Conservation (phyloP, 805 yeast genomes). For the Zygosaccharomyces lentus region DNA sequence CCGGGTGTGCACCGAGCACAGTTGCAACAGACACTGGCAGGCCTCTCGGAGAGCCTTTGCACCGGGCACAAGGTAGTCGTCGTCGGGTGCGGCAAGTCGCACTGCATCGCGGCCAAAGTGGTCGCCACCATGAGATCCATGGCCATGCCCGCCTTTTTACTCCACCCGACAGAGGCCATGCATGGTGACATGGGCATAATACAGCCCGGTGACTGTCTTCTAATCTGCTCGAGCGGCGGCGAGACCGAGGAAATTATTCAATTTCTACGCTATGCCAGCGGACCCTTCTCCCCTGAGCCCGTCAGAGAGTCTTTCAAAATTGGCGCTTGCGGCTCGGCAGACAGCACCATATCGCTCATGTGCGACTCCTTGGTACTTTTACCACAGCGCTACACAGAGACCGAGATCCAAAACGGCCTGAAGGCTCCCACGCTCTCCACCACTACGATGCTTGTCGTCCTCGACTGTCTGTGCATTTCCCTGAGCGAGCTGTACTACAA, state of each 20-base stretch:
- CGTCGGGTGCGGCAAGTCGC: constrained; percentile 83
- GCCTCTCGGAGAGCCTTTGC: not conserved
- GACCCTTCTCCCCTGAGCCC: constrained; percentile 5
- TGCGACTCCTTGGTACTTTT: constrained; percentile 35
- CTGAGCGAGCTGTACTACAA: constrained; percentile 59
- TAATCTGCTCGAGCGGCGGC: constrained; percentile 74
- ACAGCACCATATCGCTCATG: constrained; percentile 17
- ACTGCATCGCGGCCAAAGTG: constrained; percentile 70
- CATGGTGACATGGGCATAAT: constrained; percentile 86
- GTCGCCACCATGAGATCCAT: constrained; percentile 82
- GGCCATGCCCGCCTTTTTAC: constrained; percentile 57
- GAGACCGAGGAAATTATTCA: constrained; percentile 69
- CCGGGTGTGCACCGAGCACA: not conserved
- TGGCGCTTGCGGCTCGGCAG: constrained; percentile 15
- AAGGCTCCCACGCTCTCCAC: constrained; percentile 88
- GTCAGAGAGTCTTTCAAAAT: constrained; percentile 6
- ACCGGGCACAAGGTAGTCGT: constrained; percentile 63
- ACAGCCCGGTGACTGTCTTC: constrained; percentile 49
- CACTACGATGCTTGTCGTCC: constrained; percentile 65
- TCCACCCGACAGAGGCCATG: constrained; percentile 84
- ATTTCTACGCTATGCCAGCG: constrained; percentile 21
- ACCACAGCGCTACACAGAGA: constrained; percentile 50
- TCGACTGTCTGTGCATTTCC: constrained; percentile 76
- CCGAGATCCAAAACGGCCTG: constrained; percentile 59
- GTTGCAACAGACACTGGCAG: not conserved